Evolutionary conservation across 192 early-diverging fungal genomes (phyloP), one percentile per base, ranked within the genome.

Genomic region (Umbelopsis vinacea): DNA sequence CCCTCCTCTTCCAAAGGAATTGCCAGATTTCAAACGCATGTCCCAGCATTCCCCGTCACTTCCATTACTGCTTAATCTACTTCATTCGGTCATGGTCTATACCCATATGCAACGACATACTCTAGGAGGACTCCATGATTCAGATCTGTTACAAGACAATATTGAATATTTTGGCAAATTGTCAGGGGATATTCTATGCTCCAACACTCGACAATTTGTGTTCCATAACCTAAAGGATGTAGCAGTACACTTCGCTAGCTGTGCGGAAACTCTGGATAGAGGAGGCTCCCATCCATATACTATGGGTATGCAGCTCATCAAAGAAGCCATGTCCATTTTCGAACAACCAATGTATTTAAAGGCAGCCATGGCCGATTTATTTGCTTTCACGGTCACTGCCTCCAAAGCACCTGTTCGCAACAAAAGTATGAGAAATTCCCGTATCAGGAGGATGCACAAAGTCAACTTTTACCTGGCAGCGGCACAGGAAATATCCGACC

Each of bases 51-150:
- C 57, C 15, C 57, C 33, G 11, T n/a, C 57, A 63, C 33, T 63
- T 37, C 15, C 29, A 19, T 17, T 63, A 26, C 26, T 63, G 26
- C 19, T 37, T 5, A 63, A 63, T 37, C 57, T 63, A 12, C 23
- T 63, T 17, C 57, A 63, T 63, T 29, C 29, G 0, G 29, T 37
- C 3, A 63, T 63, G 57, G 57, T 63, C 0, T 63, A 63, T 17
- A 35, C 57, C 8, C 33, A 63, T 37, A 22, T 63, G 23, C 57
- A 63, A 17, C 57, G 57, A 63, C 26, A 63, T 38, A 37, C 57
- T 8, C 26, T 63, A 26, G 57, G 57, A 14, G 57, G 33, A 29
- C 26, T 63, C 23, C 57, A 63, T 14, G 57, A 63, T 63, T n/a
- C 57, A 14, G 57, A 29, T 17, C 19, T 37, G 33, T n/a, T 63